Conservation (phyloP, 2,329 filamentous ascomycete species). For the Endoconidiophora laricicola region DNA sequence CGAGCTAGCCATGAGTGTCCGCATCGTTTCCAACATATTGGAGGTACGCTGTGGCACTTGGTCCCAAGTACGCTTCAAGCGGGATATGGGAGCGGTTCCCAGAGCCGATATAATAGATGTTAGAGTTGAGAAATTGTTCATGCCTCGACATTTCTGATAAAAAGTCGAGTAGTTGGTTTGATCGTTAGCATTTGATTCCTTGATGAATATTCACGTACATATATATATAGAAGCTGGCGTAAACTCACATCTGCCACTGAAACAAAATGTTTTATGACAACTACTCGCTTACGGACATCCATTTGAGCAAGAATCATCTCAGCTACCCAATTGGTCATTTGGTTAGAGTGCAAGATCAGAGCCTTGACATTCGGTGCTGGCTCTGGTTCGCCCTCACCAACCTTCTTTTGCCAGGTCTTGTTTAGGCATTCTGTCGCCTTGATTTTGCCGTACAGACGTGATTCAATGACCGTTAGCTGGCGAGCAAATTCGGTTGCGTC, state of each 20-base stretch:
- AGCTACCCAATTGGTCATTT: conserved; percentile 97
- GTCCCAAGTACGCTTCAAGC: conserved; percentile 84
- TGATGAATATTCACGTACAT: conserved; percentile 5
- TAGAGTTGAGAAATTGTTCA: conserved; percentile 95
- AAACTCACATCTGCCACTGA: conserved; percentile 76
- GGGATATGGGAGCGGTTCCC: conserved; percentile 85
- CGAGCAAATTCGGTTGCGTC: conserved; percentile 93
- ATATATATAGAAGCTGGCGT: not conserved
- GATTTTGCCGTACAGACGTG: conserved; percentile 85
- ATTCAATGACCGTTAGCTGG: conserved; percentile 93
- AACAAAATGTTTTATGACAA: conserved; percentile 97
- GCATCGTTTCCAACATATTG: conserved; percentile 72
- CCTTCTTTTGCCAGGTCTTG: conserved; percentile 98
- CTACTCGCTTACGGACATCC: conserved; percentile 88
- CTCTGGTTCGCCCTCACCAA: conserved; percentile 62
- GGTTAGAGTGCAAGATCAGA: conserved; percentile 92
- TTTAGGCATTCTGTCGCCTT: conserved; percentile 91
- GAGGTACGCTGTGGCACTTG: conserved; percentile 78
- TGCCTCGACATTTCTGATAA: conserved; percentile 65
- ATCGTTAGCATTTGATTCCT: conserved; percentile 14
- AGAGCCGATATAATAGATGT: conserved; percentile 96
- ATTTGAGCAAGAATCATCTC: conserved; percentile 95
- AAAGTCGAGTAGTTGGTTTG: not conserved
- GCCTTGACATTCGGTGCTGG: conserved; percentile 90
- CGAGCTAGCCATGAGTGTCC: conserved; percentile 85